Evolutionary conservation across 179 eudicot genomes (phyloP).

Genomic region (Nepenthes alata): DNA sequence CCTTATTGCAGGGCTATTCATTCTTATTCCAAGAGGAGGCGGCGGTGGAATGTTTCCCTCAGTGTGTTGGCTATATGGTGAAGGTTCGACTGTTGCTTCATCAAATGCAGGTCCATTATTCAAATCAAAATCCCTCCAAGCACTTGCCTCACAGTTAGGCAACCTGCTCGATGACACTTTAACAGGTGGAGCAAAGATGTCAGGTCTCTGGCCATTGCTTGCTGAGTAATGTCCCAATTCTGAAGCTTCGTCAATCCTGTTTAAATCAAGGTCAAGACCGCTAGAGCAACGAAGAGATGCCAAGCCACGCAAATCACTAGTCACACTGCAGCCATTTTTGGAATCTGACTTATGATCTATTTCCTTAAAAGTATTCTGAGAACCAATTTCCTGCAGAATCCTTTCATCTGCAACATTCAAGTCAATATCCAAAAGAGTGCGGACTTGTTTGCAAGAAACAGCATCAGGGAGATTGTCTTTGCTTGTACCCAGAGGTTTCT

Average conservation of each 20-base stretch:
- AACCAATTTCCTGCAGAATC: conserved; percentile 34
- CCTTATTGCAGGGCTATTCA: conserved; percentile 12
- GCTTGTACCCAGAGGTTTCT: conserved; percentile 17
- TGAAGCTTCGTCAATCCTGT: conserved; percentile 28
- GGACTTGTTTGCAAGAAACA: conserved; percentile 28
- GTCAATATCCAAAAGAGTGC: conserved; percentile 50
- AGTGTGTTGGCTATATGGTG: conserved; percentile 16
- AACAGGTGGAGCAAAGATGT: conserved; percentile 9
- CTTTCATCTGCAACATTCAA: conserved; percentile 76
- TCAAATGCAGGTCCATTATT: conserved; percentile 34
- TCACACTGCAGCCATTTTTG: not conserved
- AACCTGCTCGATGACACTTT: conserved; percentile 14
- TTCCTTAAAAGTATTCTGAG: conserved; percentile 25
- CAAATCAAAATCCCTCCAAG: conserved; percentile 31
- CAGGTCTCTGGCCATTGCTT: conserved; percentile 14
- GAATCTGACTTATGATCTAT: not conserved
- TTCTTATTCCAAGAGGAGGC: conserved; percentile 18
- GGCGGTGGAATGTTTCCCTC: conserved; percentile 18
- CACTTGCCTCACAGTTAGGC: conserved; percentile 12
- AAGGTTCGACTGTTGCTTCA: conserved; percentile 24
- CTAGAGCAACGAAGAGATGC: conserved; percentile 19
- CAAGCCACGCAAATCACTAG: not conserved
- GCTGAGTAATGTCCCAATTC: conserved; percentile 19
- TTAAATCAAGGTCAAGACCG: conserved; percentile 35
- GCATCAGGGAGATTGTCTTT: conserved; percentile 20